These are phyloP conservation scores for Trypanosoma melophagium DNA, from an alignment of 208 protist species.

Conservation along the genomic window DNA sequence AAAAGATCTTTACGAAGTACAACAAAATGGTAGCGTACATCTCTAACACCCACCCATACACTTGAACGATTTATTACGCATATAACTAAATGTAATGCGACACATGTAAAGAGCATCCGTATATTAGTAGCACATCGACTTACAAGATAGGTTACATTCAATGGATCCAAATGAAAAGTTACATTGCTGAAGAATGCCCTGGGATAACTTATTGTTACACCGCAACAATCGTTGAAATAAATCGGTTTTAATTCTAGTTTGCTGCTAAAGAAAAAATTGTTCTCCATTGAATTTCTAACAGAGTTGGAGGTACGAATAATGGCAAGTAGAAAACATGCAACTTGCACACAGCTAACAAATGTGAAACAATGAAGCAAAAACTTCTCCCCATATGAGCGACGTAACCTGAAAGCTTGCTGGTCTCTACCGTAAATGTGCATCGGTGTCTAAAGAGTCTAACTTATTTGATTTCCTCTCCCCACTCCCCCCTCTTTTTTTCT, in stretches of 20 bases:
- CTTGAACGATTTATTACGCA: conserved; percentile 57
- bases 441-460: neutral
- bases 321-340: conserved; percentile 61
- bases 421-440: conserved; percentile 89
- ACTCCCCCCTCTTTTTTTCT: neutral
- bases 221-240: conserved; percentile 37
- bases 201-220: conserved; percentile 31
- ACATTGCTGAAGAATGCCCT: conserved; percentile 65
- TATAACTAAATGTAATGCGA: conserved; percentile 43
- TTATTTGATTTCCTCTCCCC: too few species aligned
- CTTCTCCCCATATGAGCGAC: conserved; percentile 59
- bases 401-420: conserved; percentile 74
- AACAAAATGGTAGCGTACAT: conserved; percentile 83
- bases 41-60: conserved; percentile 70
- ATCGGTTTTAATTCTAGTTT: conserved; percentile 35
- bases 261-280: conserved; percentile 55
- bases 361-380: conserved; percentile 69
- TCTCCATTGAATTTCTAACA: conserved; percentile 52
- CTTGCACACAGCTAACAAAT: conserved; percentile 52
- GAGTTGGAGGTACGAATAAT: conserved; percentile 52
- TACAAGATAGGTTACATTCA: conserved; percentile 76
- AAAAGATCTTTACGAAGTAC: conserved; percentile 83
- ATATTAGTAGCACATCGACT: conserved; percentile 63
- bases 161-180: conserved; percentile 34
- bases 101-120: conserved; percentile 63